phyloP scores from a whole-genome alignment of 306 rosid genomes.

The Cicer pinnatifidum region DNA sequence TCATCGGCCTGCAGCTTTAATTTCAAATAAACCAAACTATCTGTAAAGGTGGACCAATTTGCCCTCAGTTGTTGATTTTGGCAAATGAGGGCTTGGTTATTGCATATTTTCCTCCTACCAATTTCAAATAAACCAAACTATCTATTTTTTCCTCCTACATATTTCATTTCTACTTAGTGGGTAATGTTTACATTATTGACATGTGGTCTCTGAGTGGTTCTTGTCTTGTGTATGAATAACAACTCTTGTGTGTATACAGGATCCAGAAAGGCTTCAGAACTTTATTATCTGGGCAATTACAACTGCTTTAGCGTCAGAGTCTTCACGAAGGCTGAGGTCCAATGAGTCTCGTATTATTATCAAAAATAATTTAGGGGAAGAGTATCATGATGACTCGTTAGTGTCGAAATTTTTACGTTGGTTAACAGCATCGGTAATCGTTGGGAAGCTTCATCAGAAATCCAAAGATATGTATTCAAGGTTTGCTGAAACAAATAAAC shows the following conservation, averaged over 20 bases:
- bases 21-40: constrained; percentile 4
- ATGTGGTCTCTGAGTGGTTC: not conserved
- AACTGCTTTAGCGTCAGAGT: constrained; percentile 60
- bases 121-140: no score
- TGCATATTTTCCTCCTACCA: not conserved
- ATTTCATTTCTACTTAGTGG: not conserved
- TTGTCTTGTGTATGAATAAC: constrained; percentile 33
- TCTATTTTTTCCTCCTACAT: not conserved
- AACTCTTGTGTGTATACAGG: constrained; percentile 50
- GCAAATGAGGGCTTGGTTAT: constrained; percentile 1
- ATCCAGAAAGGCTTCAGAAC: constrained; percentile 61
- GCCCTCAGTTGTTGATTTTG: constrained; percentile 7
- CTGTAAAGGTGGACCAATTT: not conserved
- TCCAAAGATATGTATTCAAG: constrained; percentile 43
- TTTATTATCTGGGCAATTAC: constrained; percentile 76
- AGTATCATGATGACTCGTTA: constrained; percentile 52
- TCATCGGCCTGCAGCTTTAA: not conserved
- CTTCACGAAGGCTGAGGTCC: constrained; percentile 47
- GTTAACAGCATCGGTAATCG: constrained; percentile 76
- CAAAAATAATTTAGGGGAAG: constrained; percentile 44
- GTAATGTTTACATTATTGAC: not conserved
- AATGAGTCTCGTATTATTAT: constrained; percentile 47
- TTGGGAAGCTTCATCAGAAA: constrained; percentile 61
- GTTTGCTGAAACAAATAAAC: constrained; percentile 41
- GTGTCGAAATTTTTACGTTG: constrained; percentile 67